Conservation (phyloP, 2,329 filamentous ascomycete genomes). For the Epichloe scottii region DNA sequence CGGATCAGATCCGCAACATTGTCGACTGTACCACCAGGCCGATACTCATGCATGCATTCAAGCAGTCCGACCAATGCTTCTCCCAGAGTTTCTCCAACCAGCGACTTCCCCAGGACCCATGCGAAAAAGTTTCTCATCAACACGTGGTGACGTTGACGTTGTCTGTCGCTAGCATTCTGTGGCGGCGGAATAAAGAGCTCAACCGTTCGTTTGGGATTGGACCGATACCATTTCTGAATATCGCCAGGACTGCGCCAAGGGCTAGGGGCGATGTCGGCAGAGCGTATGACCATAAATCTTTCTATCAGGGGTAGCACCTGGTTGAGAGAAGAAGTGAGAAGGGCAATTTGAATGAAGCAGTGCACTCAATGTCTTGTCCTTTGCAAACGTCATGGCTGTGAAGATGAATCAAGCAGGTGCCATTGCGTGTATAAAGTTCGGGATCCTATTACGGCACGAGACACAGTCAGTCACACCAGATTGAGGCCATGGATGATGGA, state of each 20-base stretch:
- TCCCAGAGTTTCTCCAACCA: constrained; percentile 58
- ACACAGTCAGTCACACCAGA: background rate
- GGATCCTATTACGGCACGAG: constrained; percentile 41
- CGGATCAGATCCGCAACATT: constrained; percentile 38
- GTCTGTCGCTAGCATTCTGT: constrained; percentile 33
- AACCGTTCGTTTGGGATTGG: constrained; percentile 22
- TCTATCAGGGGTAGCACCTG: constrained; percentile 48
- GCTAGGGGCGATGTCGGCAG: constrained; percentile 16
- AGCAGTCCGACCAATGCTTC: constrained; percentile 51
- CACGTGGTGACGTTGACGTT: constrained; percentile 50
- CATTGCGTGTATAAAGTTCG: constrained; percentile 56
- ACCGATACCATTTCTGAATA: constrained; percentile 20
- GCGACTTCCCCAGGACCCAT: constrained; percentile 49
- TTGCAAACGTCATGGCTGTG: constrained; percentile 32
- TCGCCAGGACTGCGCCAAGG: constrained; percentile 14
- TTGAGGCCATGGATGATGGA: background rate
- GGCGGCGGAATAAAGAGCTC: constrained; percentile 63
- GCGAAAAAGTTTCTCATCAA: constrained; percentile 66
- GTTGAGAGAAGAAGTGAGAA: constrained; percentile 43
- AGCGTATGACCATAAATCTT: constrained; percentile 26
- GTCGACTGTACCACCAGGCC: constrained; percentile 42
- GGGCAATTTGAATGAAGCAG: constrained; percentile 55
- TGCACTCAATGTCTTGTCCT: constrained; percentile 46
- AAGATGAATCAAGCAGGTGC: constrained; percentile 59
- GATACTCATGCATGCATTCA: constrained; percentile 50